phyloP scores from a whole-genome alignment of 2,329 filamentous ascomycete genomes.

The Pyrenophora seminiperda region DNA sequence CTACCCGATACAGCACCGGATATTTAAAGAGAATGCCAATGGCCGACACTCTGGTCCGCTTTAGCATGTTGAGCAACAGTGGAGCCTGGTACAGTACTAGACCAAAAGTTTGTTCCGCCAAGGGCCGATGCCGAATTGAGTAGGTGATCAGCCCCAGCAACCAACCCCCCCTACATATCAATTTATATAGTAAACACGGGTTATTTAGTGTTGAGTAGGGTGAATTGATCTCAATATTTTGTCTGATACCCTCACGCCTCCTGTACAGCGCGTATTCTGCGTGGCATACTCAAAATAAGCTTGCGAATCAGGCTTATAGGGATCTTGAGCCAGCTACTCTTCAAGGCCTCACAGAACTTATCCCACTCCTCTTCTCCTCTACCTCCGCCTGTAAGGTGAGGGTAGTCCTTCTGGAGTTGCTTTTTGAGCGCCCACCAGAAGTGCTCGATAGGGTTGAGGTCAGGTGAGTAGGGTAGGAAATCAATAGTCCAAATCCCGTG shows the following conservation, averaged over 20 bases:
- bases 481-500: slow-evolving; percentile 23
- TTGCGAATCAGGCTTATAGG: slow-evolving; percentile 9
- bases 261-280: slow-evolving; percentile 5
- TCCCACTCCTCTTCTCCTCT: slow-evolving; percentile 15
- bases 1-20: too few species aligned
- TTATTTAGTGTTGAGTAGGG: too few species aligned
- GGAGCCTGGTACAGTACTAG: too few species aligned
- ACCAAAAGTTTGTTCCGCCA: too few species aligned
- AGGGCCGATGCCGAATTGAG: too few species aligned
- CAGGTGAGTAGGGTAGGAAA: slow-evolving; percentile 29
- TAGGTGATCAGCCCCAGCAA: too few species aligned
- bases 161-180: too few species aligned
- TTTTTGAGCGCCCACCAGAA: slow-evolving; percentile 31
- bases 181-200: too few species aligned
- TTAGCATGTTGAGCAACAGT: too few species aligned
- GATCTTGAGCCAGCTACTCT: slow-evolving; percentile 14
- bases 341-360: slow-evolving; percentile 17
- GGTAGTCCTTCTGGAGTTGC: slow-evolving; percentile 20
- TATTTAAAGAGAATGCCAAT: too few species aligned
- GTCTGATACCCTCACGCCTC: slow-evolving; percentile 15
- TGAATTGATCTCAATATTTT: slow-evolving; percentile 11
- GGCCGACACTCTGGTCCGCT: too few species aligned
- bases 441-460: slow-evolving; percentile 41
- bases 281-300: slow-evolving; percentile 16
- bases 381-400: slow-evolving; percentile 20